Percentiles rank a stretch among this genome's conserved stretches.
These are phyloP conservation scores for Trichoderma lentiforme DNA, from an alignment of 2,329 filamentous ascomycete species.

Conservation along the genomic window DNA sequence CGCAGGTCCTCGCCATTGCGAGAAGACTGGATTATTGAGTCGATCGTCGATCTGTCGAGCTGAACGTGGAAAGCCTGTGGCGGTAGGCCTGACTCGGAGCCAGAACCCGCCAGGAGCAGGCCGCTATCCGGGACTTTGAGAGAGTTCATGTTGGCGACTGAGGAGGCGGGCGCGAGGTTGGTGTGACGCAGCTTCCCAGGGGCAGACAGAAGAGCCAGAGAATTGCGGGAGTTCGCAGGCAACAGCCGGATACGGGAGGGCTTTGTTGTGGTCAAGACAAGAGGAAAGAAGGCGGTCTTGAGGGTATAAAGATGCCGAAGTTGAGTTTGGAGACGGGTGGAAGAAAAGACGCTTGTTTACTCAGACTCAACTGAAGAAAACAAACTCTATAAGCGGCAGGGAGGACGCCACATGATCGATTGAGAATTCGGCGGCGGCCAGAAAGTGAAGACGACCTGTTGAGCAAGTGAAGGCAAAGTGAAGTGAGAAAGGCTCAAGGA, in stretches of 20 bases:
- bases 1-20: constrained; percentile 55
- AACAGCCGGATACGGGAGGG: not conserved
- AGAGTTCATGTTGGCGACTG: constrained; percentile 42
- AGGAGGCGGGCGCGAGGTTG: not conserved
- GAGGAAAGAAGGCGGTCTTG: not conserved
- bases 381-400: constrained; percentile 14
- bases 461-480: constrained; percentile 8
- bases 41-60: constrained; percentile 56
- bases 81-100: constrained; percentile 41
- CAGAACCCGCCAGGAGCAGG: constrained; percentile 53
- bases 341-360: constrained; percentile 5
- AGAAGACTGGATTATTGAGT: constrained; percentile 60
- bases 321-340: not conserved
- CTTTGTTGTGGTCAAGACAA: not conserved
- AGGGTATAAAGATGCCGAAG: not conserved
- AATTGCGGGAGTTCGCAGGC: not conserved
- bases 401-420: constrained; percentile 22
- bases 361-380: constrained; percentile 17
- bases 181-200: not conserved
- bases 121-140: constrained; percentile 57
- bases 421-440: constrained; percentile 5
- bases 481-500: not conserved
- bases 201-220: constrained; percentile 5
- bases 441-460: not conserved
- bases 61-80: constrained; percentile 57